phyloP scores from a whole-genome alignment of 139 green algal genomes.

The Micractinium conductrix region DNA sequence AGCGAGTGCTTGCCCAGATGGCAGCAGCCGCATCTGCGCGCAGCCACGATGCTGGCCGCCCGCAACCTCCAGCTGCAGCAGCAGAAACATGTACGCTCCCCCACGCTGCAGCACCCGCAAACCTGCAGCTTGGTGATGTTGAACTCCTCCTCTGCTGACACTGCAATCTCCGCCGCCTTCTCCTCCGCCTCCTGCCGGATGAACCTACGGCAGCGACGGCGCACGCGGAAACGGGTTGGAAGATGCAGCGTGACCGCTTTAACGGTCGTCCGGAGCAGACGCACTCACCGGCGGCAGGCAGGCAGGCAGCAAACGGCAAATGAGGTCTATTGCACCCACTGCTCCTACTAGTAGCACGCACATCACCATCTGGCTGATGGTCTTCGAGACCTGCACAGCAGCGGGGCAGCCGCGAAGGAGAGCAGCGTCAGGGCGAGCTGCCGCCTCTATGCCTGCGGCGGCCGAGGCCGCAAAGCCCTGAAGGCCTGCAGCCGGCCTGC shows the following conservation, averaged over 20 bases:
- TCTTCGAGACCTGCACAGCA: conserved; percentile 71
- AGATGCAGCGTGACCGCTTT: too few relatives aligned
- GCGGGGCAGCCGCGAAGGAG: background rate
- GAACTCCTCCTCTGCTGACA: conserved; percentile 94
- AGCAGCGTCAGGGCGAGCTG: background rate
- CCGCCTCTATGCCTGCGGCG: background rate
- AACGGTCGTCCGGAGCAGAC: too few relatives aligned
- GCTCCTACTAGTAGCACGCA: too few relatives aligned
- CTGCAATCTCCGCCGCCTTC: conserved; percentile 96
- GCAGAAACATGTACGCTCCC: background rate
- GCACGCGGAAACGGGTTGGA: too few relatives aligned
- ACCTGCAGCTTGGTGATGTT: conserved; percentile 22
- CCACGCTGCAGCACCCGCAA: background rate
- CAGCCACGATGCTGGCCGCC: too few relatives aligned
- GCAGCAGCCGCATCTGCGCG: too few relatives aligned
- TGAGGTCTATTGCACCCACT: too few relatives aligned
- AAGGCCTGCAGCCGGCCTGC: background rate
- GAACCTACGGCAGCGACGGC: conserved; percentile 62
- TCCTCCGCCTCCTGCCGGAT: conserved; percentile 99
- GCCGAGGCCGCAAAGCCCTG: background rate
- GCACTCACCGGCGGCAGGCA: background rate
- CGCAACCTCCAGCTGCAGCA: too few relatives aligned
- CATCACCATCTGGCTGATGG: conserved; percentile 96
- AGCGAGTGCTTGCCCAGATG: too few relatives aligned
- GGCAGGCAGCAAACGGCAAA: too few relatives aligned